These are phyloP conservation scores for Diplosphaera chodatii DNA, from an alignment of 139 green algal species.

Conservation along the genomic window DNA sequence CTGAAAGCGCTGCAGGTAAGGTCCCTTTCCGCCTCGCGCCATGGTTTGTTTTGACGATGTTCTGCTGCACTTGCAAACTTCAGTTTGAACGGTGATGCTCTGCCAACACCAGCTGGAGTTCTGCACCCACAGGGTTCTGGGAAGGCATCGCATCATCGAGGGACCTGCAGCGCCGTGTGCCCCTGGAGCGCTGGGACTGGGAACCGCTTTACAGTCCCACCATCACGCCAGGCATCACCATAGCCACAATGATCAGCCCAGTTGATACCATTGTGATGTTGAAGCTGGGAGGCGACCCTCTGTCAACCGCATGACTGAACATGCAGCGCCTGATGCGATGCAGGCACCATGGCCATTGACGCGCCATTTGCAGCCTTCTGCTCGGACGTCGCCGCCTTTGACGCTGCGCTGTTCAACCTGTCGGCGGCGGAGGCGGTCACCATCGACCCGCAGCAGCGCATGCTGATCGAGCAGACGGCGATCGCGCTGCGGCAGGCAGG, in stretches of 20 bases:
- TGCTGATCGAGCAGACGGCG: conserved; percentile 40
- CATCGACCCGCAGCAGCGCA: conserved; percentile 71
- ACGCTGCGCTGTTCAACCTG: conserved; percentile 52
- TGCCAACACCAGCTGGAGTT: too few species aligned
- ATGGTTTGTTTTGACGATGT: too few species aligned
- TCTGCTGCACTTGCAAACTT: too few species aligned
- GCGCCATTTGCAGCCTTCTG: conserved; percentile 58
- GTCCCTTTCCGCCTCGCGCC: too few species aligned
- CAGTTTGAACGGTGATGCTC: too few species aligned
- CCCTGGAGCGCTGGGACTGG: conserved; percentile 25
- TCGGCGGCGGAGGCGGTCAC: conserved; percentile 32
- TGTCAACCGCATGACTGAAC: too few species aligned
- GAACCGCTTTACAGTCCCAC: conserved; percentile 15
- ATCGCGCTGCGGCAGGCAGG: conserved; percentile 7
- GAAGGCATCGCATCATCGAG: background rate
- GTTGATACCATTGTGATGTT: too few species aligned
- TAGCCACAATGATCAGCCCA: too few species aligned
- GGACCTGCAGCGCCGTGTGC: conserved; percentile 19
- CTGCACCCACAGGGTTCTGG: background rate
- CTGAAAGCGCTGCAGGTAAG: background rate
- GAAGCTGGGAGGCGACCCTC: too few species aligned
- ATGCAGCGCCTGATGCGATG: too few species aligned
- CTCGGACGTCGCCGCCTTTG: conserved; percentile 47
- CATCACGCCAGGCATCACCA: conserved; percentile 1
- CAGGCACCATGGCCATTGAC: conserved; percentile 9